phyloP scores from a whole-genome alignment of 441 rosid species.

The Syzygium malaccense region DNA sequence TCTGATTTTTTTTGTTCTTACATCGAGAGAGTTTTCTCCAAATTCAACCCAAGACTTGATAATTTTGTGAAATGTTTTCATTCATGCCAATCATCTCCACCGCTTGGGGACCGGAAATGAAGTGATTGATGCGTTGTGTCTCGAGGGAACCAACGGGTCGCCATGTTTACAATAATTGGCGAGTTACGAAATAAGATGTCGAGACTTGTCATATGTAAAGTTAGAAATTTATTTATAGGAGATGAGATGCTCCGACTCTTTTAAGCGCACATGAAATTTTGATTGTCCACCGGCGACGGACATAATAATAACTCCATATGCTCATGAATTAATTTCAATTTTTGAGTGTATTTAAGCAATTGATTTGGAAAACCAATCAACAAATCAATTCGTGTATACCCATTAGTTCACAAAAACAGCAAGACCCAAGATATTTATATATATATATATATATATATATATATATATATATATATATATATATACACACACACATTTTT shows the following conservation, averaged over 20 bases:
- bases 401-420: neutral
- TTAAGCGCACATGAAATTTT: neutral
- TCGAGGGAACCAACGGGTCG: neutral
- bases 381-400: neutral
- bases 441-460: no score
- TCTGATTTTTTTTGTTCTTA: neutral
- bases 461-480: no score
- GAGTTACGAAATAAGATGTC: neutral
- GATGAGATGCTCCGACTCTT: no score
- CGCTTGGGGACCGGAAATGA: neutral
- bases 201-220: neutral
- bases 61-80: neutral
- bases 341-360: neutral
- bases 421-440: neutral
- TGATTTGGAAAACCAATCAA: neutral
- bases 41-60: accelerated
- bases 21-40: neutral
- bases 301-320: neutral
- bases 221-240: neutral
- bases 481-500: no score
- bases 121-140: neutral
- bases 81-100: neutral
- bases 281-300: neutral
- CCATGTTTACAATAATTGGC: neutral
- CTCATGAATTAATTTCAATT: neutral